phyloP scores from a whole-genome alignment of 2,329 filamentous ascomycete species.

The Neurospora sp. region DNA sequence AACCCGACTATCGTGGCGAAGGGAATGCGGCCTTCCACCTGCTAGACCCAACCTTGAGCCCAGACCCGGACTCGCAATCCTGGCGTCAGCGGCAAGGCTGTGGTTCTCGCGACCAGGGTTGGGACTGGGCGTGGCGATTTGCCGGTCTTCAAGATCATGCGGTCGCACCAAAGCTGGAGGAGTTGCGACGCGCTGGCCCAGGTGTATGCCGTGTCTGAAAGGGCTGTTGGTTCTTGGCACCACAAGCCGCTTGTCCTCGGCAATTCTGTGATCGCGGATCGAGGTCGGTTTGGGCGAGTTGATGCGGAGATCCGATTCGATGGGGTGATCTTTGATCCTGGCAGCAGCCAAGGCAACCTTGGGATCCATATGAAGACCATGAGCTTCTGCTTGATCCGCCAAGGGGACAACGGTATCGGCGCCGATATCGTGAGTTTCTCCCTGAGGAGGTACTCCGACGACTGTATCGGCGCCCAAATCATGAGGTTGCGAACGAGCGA shows the following conservation, averaged over 20 bases:
- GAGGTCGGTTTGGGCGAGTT: slow-evolving; percentile 1
- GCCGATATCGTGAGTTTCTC: neutral
- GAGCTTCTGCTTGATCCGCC: neutral
- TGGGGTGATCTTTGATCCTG: neutral
- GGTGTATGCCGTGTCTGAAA: slow-evolving; percentile 4
- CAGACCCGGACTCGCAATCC: slow-evolving; percentile 4
- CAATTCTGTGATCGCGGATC: slow-evolving; percentile 6
- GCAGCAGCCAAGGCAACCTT: neutral
- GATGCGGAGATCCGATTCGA: slow-evolving; percentile 6
- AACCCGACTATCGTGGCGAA: neutral
- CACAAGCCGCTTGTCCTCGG: slow-evolving; percentile 5
- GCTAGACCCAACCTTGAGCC: neutral
- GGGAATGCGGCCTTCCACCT: neutral
- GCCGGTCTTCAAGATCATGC: slow-evolving; percentile 5
- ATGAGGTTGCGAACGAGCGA: neutral
- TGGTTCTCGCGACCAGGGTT: slow-evolving; percentile 6
- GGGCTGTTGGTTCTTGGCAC: slow-evolving; percentile 1
- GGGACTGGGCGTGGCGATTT: slow-evolving; percentile 5
- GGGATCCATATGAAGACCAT: neutral
- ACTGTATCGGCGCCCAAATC: neutral
- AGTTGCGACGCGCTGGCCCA: slow-evolving; percentile 8
- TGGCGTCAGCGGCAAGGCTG: slow-evolving; percentile 6
- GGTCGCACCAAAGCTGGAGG: slow-evolving; percentile 4
- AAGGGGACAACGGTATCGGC: neutral
- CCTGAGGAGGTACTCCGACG: neutral